Percentiles rank a stretch among this genome's conserved stretches.
Conservation (phyloP, 352 stramenopile genomes). For the Phytophthora hibernalis region DNA sequence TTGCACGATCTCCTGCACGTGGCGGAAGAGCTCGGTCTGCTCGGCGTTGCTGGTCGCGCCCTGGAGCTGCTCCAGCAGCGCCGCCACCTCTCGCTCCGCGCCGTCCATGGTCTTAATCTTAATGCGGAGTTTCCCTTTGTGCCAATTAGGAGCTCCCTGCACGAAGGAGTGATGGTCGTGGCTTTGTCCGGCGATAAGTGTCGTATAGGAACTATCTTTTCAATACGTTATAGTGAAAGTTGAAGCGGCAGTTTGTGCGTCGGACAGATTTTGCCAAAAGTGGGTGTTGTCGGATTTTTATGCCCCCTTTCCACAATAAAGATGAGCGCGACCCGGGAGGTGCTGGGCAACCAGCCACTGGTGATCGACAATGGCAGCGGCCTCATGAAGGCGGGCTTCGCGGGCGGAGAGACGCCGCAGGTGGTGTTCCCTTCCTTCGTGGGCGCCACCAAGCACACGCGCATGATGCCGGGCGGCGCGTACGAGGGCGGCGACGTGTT, state of each 20-base stretch:
- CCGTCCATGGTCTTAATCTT: slow-evolving; percentile 38
- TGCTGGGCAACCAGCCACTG: slow-evolving; percentile 87
- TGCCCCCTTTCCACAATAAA: slow-evolving; percentile 9
- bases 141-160: neutral
- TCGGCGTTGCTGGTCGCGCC: slow-evolving; percentile 49
- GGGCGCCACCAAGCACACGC: slow-evolving; percentile 77
- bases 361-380: slow-evolving; percentile 90
- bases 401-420: slow-evolving; percentile 76
- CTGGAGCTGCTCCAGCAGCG: slow-evolving; percentile 63
- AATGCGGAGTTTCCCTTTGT: slow-evolving; percentile 15
- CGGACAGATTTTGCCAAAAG: slow-evolving; percentile 5
- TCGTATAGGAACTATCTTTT: no score
- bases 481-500: slow-evolving; percentile 82
- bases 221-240: no score
- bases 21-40: slow-evolving; percentile 67
- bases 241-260: no score
- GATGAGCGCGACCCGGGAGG: slow-evolving; percentile 50
- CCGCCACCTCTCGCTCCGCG: slow-evolving; percentile 52
- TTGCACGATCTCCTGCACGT: slow-evolving; percentile 67
- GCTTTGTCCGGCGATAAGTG: no score
- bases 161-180: slow-evolving; percentile 9
- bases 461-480: slow-evolving; percentile 85
- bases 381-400: slow-evolving; percentile 85
- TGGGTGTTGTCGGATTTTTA: slow-evolving; percentile 12
- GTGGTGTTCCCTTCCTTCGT: slow-evolving; percentile 84